These are phyloP conservation scores for Sesbania bispinosa DNA, from an alignment of 306 rosid species.

Conservation along the genomic window DNA sequence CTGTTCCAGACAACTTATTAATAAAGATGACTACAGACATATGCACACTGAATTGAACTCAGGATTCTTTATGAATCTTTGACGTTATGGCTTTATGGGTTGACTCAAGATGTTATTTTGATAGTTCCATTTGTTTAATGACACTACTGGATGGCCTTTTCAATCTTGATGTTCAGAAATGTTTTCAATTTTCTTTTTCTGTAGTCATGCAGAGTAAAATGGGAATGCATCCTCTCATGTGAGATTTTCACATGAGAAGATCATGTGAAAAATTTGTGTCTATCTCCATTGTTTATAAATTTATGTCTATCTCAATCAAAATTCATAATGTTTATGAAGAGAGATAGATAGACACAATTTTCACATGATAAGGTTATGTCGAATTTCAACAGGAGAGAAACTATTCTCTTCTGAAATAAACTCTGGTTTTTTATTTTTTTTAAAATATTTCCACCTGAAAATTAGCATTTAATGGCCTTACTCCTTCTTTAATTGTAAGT, in stretches of 20 bases:
- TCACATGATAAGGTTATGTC: background rate
- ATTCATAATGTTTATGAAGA: background rate
- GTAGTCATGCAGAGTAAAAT: background rate
- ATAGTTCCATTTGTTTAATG: background rate
- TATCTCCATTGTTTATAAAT: no score
- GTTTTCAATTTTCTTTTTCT: background rate
- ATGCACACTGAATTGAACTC: background rate
- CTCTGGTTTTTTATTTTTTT: background rate
- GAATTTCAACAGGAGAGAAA: background rate
- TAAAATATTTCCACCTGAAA: background rate
- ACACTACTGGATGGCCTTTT: background rate
- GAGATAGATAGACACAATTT: background rate
- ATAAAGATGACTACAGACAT: background rate
- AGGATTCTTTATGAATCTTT: slow-evolving; percentile 8
- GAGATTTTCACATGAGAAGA: no score
- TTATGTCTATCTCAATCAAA: background rate
- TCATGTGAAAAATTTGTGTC: no score
- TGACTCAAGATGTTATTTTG: background rate
- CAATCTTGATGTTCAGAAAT: background rate
- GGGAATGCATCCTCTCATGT: background rate
- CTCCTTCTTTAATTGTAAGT: background rate
- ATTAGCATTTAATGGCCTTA: background rate
- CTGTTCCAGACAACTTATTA: background rate
- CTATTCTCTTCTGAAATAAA: background rate
- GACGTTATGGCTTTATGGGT: no score